Conservation (phyloP, 2,329 filamentous ascomycete species). For the Colletotrichum higginsianum region DNA sequence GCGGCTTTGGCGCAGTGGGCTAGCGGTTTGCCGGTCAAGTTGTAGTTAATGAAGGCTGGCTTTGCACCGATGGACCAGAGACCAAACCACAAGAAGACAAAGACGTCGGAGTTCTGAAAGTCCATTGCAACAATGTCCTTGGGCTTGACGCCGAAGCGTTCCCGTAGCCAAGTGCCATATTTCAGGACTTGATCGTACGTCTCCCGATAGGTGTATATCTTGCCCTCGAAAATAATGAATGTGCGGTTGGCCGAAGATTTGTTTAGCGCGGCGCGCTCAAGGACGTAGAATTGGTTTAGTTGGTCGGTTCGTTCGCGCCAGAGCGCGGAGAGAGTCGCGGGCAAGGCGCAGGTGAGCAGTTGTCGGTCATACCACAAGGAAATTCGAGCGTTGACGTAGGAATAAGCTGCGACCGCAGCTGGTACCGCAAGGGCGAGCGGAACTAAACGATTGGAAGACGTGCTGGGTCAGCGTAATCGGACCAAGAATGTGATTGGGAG, state of each 20-base stretch:
- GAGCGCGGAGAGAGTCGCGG: constrained; percentile 58
- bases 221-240: constrained; percentile 79
- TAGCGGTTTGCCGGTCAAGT: constrained; percentile 79
- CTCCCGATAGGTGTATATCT: constrained; percentile 81
- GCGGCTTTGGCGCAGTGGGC: constrained; percentile 81
- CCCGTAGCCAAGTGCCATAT: constrained; percentile 83
- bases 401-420: constrained; percentile 76
- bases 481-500: not conserved
- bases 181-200: constrained; percentile 79
- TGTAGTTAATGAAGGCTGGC: constrained; percentile 92
- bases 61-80: constrained; percentile 88
- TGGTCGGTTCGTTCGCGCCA: constrained; percentile 70
- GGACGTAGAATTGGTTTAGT: constrained; percentile 80
- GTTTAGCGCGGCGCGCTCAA: constrained; percentile 76
- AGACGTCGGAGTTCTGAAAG: constrained; percentile 85
- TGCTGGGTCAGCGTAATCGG: constrained; percentile 30
- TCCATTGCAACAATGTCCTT: constrained; percentile 86
- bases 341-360: constrained; percentile 70
- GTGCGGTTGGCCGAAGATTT: constrained; percentile 65
- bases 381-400: constrained; percentile 83
- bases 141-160: constrained; percentile 73
- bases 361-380: constrained; percentile 76
- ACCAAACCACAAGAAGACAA: constrained; percentile 82
- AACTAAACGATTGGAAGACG: constrained; percentile 53
- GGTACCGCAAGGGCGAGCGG: constrained; percentile 70